phyloP scores from a whole-genome alignment of 345 rosid species.

The Eucalyptus regnans region DNA sequence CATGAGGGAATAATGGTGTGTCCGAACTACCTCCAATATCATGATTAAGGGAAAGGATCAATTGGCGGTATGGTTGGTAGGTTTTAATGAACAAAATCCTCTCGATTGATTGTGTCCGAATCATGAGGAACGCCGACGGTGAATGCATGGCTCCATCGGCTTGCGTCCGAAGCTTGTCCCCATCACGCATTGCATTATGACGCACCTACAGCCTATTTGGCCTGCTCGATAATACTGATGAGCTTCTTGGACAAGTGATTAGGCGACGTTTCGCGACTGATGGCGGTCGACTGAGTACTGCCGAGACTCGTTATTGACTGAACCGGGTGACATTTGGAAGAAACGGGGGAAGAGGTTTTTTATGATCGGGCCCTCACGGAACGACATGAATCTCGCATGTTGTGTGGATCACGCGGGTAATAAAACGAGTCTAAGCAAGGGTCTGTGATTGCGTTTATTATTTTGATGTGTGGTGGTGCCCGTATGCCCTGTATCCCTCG shows the following conservation, averaged over 20 bases:
- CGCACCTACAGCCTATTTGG: not conserved
- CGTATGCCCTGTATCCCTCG: fast-evolving
- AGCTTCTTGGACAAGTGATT: not conserved
- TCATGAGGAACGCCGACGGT: not conserved
- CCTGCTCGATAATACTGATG: not conserved
- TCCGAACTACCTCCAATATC: not conserved
- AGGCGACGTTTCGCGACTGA: not conserved
- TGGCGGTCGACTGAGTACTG: not conserved
- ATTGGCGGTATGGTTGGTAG: not conserved
- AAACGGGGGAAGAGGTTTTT: not conserved
- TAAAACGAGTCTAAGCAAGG: not conserved
- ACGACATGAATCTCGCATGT: not conserved
- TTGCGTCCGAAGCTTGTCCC: not conserved
- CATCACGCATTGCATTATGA: not conserved
- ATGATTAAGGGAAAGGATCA: not conserved
- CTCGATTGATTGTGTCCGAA: not conserved
- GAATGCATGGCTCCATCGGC: not conserved
- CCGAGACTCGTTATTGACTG: not conserved
- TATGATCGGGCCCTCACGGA: not conserved
- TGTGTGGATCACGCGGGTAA: not conserved
- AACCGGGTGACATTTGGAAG: not conserved
- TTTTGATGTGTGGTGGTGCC: no score
- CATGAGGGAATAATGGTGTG: not conserved
- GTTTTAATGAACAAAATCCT: not conserved
- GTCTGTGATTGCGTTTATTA: fast-evolving